Evolutionary conservation across 257 asterid genomes (phyloP), one percentile per base, ranked within the genome.

Genomic region (Ballota nigra): DNA sequence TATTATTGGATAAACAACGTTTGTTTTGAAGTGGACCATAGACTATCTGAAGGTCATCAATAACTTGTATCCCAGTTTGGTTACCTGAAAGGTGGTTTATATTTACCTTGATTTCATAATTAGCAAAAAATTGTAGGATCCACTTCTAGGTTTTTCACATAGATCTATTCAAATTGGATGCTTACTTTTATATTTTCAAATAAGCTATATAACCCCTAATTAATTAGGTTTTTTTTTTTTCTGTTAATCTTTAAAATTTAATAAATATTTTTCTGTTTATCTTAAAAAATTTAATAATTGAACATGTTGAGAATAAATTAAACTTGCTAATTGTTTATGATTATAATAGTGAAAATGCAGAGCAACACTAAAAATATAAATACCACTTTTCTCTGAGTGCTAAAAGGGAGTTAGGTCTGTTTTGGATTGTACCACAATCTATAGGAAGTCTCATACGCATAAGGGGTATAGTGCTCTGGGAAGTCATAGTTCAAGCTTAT

Each of bases 21-120:
- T 74, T 57, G 11, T 26, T 26, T 33, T 57, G 31, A 80, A 40
- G 16, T 53, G n/a, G 58, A 51, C 18, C 18, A 57, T 31, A 51
- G 34, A 41, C 55, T 20, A 36, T 63, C 20, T 20, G 45, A 75
- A 63, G 65, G 80, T 49, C 22, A 66, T 24, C 61, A 38, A 40
- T 74, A 23, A 70, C 68, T 34, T 41, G 20, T 34, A 51, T 73
- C 61, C 8, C 64, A 63, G 73, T 64, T 70, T 41, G 20, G 51
- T 56, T 53, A 63, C 65, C 36, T 66, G 47, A 63, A 67, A 63
- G 45, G 51, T 61, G 58, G 45, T 51, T 45, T 22, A 11, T 43
- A 24, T 19, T 40, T 70, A 61, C 55, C 10, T 47, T 47, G 8
- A 45, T 45, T 69, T 18, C 23, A 41, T 67, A 40, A 67, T 66